Evolutionary conservation across 106 monocot genomes (phyloP).

Genomic region (Dioscorea zingiberensis): DNA sequence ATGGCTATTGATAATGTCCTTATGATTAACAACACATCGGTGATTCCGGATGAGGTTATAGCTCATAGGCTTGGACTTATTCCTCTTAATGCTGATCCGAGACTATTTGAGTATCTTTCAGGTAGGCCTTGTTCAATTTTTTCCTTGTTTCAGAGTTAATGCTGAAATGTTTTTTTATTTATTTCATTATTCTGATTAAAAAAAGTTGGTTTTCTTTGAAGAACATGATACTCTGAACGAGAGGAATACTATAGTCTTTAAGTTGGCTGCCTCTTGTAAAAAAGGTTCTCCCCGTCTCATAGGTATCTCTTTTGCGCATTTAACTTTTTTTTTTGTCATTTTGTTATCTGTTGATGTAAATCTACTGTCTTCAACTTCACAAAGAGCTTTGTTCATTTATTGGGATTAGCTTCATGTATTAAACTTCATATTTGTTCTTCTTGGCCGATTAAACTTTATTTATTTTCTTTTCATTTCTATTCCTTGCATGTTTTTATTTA

Average conservation of each 20-base stretch:
- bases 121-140: constrained; percentile 22
- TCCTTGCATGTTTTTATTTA: too few species aligned
- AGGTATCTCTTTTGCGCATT: constrained; percentile 35
- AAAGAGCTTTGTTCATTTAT: too few species aligned
- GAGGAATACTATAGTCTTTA: constrained; percentile 87
- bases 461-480: too few species aligned
- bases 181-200: background rate
- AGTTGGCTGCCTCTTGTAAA: constrained; percentile 58
- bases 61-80: constrained; percentile 90
- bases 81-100: constrained; percentile 78
- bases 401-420: too few species aligned
- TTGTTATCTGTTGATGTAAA: background rate
- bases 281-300: constrained; percentile 54
- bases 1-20: constrained; percentile 98
- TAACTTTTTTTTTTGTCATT: background rate
- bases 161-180: background rate
- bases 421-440: too few species aligned
- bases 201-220: constrained; percentile 19
- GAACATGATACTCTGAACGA: constrained; percentile 84
- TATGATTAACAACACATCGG: constrained; percentile 86
- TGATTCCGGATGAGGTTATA: constrained; percentile 83
- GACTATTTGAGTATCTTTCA: constrained; percentile 84
- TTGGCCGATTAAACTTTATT: too few species aligned
- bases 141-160: background rate
- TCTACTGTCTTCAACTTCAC: too few species aligned